A percentile compares a stretch with the other conserved stretches of the same genome.
These are phyloP conservation scores for Neonectria punicea DNA, from an alignment of 2,329 filamentous ascomycete species.

Conservation along the genomic window DNA sequence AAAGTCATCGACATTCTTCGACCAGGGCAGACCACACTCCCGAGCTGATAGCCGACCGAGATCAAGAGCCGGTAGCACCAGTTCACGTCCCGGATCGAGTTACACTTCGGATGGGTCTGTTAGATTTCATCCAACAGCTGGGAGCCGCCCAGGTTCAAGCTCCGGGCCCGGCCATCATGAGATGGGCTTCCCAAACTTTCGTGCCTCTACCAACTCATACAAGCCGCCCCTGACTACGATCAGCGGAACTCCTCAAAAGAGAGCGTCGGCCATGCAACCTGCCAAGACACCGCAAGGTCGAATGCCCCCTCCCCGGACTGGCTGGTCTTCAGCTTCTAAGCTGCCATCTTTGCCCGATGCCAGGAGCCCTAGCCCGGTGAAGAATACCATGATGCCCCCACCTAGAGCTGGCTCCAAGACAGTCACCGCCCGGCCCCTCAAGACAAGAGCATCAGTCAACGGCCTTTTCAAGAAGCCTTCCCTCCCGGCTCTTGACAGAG, in stretches of 20 bases:
- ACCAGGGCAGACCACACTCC: constrained; percentile 66
- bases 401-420: constrained; percentile 60
- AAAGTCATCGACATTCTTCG: constrained; percentile 79
- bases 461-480: constrained; percentile 67
- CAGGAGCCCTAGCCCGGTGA: constrained; percentile 54
- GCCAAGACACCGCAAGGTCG: constrained; percentile 41
- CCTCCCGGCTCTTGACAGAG: constrained; percentile 51
- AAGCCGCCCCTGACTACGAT: constrained; percentile 56
- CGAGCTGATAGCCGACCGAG: constrained; percentile 57
- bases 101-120: constrained; percentile 70
- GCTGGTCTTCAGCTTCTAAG: constrained; percentile 39
- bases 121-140: constrained; percentile 59
- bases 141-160: constrained; percentile 66
- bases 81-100: constrained; percentile 66
- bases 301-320: constrained; percentile 37
- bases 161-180: constrained; percentile 61
- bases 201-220: constrained; percentile 57
- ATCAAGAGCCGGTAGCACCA: constrained; percentile 57
- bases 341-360: constrained; percentile 40
- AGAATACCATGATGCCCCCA: constrained; percentile 39
- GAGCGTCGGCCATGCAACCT: constrained; percentile 31
- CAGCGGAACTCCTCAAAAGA: constrained; percentile 56
- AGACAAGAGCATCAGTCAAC: constrained; percentile 63
- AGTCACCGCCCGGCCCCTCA: constrained; percentile 56
- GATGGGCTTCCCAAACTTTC: constrained; percentile 49